phyloP scores from a whole-genome alignment of 495 filamentous ascomycete species.

The Eremomyces bilateralis region DNA sequence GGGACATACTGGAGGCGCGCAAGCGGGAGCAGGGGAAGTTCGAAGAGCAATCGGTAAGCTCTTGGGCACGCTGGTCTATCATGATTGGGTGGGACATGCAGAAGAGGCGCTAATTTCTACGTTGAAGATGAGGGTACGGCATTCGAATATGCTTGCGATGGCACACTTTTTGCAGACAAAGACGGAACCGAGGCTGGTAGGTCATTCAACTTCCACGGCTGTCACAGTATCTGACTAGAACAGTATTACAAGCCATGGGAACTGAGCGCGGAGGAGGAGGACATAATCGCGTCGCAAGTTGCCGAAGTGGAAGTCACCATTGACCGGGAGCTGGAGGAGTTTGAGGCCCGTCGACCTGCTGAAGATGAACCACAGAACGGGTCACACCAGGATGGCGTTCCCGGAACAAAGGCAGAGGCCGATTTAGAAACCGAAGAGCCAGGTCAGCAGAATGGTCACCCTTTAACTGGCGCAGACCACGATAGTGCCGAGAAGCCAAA shows the following conservation, averaged over 20 bases:
- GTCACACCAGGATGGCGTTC: too few species aligned
- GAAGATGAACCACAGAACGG: background rate
- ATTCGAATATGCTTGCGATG: slow-evolving; percentile 45
- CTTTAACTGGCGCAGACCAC: background rate
- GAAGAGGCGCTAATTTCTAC: slow-evolving; percentile 10
- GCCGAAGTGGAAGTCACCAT: background rate
- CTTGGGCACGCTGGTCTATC: slow-evolving; percentile 1
- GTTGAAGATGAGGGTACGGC: slow-evolving; percentile 55
- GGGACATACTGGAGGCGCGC: slow-evolving; percentile 35
- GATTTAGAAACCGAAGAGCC: too few species aligned
- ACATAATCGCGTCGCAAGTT: background rate
- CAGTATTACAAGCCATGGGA: background rate
- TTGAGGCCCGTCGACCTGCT: background rate
- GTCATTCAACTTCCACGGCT: slow-evolving; percentile 11
- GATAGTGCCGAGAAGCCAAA: background rate
- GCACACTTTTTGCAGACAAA: slow-evolving; percentile 59
- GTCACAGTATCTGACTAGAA: background rate
- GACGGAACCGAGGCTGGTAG: slow-evolving; percentile 55
- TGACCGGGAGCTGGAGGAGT: background rate
- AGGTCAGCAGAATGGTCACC: background rate
- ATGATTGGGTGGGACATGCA: too few species aligned
- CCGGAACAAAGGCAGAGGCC: too few species aligned
- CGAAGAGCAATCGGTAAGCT: slow-evolving; percentile 56
- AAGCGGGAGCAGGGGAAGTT: slow-evolving; percentile 52
- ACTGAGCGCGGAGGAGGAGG: background rate